These are phyloP conservation scores for Daphne laureola DNA, from an alignment of 441 rosid genomes.

Conservation along the genomic window DNA sequence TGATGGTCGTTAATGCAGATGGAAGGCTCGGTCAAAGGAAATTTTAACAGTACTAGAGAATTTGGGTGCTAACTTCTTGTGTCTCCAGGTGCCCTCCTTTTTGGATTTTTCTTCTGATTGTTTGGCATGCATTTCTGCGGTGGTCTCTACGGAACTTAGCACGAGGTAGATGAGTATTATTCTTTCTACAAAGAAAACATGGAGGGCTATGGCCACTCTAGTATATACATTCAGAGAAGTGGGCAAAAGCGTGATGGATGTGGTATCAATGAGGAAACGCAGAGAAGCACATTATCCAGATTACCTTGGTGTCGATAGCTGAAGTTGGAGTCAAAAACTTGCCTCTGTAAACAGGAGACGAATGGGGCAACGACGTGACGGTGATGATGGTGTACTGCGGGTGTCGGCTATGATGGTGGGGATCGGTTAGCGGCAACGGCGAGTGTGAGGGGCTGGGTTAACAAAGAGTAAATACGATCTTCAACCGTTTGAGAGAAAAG, in stretches of 20 bases:
- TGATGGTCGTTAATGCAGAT: constrained; percentile 32
- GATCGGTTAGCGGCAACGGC: too few relatives aligned
- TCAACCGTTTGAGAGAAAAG: too few relatives aligned
- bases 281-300: too few relatives aligned
- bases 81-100: constrained; percentile 59
- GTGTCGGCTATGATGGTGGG: too few relatives aligned
- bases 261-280: too few relatives aligned
- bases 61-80: constrained; percentile 63
- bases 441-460: too few relatives aligned
- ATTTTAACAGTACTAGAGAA: constrained; percentile 53
- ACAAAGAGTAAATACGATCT: too few relatives aligned
- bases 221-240: constrained; percentile 71
- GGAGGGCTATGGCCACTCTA: constrained; percentile 59
- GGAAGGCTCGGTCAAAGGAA: constrained; percentile 84
- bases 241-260: constrained; percentile 93
- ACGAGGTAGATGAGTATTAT: constrained; percentile 88
- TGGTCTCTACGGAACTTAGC: constrained; percentile 21
- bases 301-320: too few relatives aligned
- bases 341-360: too few relatives aligned
- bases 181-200: constrained; percentile 58
- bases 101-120: background rate
- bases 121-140: background rate
- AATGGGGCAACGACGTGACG: too few relatives aligned
- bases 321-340: too few relatives aligned
- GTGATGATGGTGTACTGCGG: too few relatives aligned